A percentile compares a stretch with the other conserved stretches of the same genome.
phyloP scores from a whole-genome alignment of 169 alveolate species.

The Cyclospora cayetanensis region DNA sequence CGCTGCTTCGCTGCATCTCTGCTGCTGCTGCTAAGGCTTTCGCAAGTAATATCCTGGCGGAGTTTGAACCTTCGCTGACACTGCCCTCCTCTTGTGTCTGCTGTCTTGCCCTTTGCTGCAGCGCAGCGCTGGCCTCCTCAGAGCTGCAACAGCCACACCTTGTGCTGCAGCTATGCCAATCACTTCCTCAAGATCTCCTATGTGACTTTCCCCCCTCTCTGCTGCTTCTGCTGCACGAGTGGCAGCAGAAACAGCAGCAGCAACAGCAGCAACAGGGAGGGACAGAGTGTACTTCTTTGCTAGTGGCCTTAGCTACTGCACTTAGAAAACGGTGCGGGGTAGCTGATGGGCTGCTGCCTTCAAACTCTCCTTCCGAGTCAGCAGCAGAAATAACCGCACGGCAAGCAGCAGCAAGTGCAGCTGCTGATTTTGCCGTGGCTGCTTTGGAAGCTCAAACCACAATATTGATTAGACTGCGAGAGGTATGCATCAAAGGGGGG shows the following conservation, averaged over 20 bases:
- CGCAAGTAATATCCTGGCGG: neutral
- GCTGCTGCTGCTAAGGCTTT: neutral
- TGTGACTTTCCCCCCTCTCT: constrained; percentile 19
- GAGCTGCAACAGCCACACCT: constrained; percentile 36
- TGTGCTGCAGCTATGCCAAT: constrained; percentile 41
- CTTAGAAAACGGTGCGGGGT: neutral
- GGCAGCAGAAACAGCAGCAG: constrained; percentile 44
- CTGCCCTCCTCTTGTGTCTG: neutral
- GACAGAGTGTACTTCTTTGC: constrained; percentile 25
- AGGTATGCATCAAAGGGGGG: too few relatives aligned
- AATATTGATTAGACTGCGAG: constrained; percentile 19
- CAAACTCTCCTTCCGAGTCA: neutral
- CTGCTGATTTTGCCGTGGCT: constrained; percentile 44
- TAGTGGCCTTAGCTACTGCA: constrained; percentile 33
- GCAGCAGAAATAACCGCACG: neutral
- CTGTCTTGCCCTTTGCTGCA: constrained; percentile 26
- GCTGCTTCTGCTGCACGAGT: constrained; percentile 65
- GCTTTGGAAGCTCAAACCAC: constrained; percentile 26
- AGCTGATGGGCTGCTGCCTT: neutral
- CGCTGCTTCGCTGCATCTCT: too few relatives aligned
- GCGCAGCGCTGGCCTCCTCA: constrained; percentile 22
- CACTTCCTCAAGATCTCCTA: constrained; percentile 44
- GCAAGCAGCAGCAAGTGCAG: constrained; percentile 17
- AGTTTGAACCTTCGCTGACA: neutral
- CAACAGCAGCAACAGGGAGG: neutral